A percentile compares a stretch with the other conserved stretches of the same genome.
phyloP scores from a whole-genome alignment of 2,329 filamentous ascomycete genomes.

The Epicoccum sorghinum region DNA sequence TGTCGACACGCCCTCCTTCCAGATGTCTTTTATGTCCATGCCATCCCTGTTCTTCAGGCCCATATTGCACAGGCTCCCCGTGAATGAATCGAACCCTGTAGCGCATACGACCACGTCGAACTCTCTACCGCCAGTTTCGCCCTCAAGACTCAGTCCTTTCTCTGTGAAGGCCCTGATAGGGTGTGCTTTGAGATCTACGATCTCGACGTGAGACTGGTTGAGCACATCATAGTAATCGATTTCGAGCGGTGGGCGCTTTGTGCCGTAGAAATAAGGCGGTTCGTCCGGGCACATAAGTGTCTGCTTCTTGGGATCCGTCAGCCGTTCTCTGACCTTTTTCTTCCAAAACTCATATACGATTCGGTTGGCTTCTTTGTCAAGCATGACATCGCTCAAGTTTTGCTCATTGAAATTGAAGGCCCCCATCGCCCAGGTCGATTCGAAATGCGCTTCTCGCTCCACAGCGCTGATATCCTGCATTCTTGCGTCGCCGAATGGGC shows the following conservation, averaged over 20 bases:
- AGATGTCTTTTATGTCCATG: constrained; percentile 43
- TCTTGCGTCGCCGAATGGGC: constrained; percentile 3
- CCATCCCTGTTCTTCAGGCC: constrained; percentile 40
- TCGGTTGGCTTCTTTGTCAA: constrained; percentile 47
- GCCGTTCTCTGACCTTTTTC: constrained; percentile 47
- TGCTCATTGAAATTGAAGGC: constrained; percentile 48
- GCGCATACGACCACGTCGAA: constrained; percentile 61
- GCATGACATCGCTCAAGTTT: constrained; percentile 43
- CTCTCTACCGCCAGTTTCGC: constrained; percentile 55
- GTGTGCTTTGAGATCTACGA: constrained; percentile 49
- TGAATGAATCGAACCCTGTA: constrained; percentile 53
- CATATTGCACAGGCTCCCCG: constrained; percentile 43
- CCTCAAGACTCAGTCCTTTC: constrained; percentile 56
- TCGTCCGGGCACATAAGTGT: constrained; percentile 50
- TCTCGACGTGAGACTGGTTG: constrained; percentile 53
- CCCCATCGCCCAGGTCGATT: constrained; percentile 40
- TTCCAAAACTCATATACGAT: constrained; percentile 56
- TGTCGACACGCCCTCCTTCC: constrained; percentile 47
- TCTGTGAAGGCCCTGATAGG: constrained; percentile 55
- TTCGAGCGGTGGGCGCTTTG: constrained; percentile 49
- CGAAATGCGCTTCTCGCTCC: constrained; percentile 25
- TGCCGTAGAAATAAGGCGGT: constrained; percentile 50
- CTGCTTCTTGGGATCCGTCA: constrained; percentile 48
- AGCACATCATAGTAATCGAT: constrained; percentile 50
- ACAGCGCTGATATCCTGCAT: constrained; percentile 22